phyloP scores from a whole-genome alignment of 2,329 filamentous ascomycete species.

The Chlorencoelia australis region DNA sequence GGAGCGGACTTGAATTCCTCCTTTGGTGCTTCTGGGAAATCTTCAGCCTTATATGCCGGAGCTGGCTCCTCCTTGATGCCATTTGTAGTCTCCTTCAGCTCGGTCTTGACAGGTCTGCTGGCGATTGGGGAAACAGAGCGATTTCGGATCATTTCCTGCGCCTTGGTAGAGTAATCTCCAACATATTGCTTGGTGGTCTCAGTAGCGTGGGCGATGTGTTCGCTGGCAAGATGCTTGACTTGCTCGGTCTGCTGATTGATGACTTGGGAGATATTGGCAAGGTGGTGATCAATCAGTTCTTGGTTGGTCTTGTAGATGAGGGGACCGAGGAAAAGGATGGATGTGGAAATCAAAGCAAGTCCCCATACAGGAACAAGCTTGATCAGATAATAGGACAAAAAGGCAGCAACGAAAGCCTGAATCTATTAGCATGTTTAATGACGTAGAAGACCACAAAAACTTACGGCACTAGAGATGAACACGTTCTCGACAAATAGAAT shows the following conservation, averaged over 20 bases:
- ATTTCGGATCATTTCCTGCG: slow-evolving; percentile 46
- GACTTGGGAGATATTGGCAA: slow-evolving; percentile 46
- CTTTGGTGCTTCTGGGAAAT: slow-evolving; percentile 25
- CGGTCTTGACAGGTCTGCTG: slow-evolving; percentile 12
- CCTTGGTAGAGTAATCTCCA: slow-evolving; percentile 58
- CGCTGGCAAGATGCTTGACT: slow-evolving; percentile 49
- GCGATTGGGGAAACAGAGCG: slow-evolving; percentile 22
- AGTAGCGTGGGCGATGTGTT: slow-evolving; percentile 54
- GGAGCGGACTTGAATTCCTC: slow-evolving; percentile 23
- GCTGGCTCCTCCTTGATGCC: slow-evolving; percentile 15
- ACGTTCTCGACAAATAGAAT: slow-evolving; percentile 61
- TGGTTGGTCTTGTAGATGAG: slow-evolving; percentile 58
- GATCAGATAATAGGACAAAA: slow-evolving; percentile 57
- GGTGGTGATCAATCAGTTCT: slow-evolving; percentile 56
- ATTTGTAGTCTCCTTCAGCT: slow-evolving; percentile 14
- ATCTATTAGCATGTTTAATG: slow-evolving; percentile 9
- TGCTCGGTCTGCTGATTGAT: slow-evolving; percentile 54
- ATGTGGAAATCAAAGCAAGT: slow-evolving; percentile 49
- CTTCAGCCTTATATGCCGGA: slow-evolving; percentile 19
- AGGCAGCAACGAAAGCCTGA: slow-evolving; percentile 49
- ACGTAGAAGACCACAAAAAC: slow-evolving; percentile 23
- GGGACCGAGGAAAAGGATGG: slow-evolving; percentile 50
- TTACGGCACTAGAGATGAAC: slow-evolving; percentile 46
- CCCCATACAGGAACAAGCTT: slow-evolving; percentile 64
- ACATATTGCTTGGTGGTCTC: slow-evolving; percentile 57